Evolutionary conservation across 169 alveolate genomes (phyloP).

Genomic region (Perkinsus chesapeaki): DNA sequence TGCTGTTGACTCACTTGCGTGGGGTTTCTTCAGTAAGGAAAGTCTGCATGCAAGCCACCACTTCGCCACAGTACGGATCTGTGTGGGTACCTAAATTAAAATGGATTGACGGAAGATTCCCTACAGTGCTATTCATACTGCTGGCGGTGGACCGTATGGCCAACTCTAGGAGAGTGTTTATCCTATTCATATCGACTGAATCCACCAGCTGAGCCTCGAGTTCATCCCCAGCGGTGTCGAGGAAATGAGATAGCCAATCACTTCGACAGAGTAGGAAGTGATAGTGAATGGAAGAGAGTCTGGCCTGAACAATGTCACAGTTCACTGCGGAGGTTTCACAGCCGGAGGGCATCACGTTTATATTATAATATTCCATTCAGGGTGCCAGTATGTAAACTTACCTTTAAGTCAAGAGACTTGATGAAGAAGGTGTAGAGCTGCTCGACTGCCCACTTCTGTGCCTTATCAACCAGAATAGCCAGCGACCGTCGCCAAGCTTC

Average conservation of each 20-base stretch:
- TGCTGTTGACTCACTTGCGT: neutral
- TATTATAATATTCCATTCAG: neutral
- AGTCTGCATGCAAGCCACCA: neutral
- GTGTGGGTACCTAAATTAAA: neutral
- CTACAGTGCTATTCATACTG: too few relatives aligned
- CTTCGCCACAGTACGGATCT: neutral
- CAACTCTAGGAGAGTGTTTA: neutral
- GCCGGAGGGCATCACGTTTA: too few relatives aligned
- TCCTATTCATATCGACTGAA: neutral
- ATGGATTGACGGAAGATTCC: too few relatives aligned
- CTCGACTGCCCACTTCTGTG: neutral
- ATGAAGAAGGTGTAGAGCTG: neutral
- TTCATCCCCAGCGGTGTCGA: neutral
- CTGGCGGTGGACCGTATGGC: neutral
- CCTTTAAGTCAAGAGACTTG: neutral
- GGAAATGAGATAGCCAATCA: neutral
- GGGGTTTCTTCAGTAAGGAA: neutral
- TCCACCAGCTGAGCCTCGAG: neutral
- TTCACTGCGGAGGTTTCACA: too few relatives aligned
- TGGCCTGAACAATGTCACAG: neutral
- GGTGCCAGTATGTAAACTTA: too few relatives aligned
- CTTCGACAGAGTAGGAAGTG: neutral
- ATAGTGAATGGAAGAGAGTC: neutral
- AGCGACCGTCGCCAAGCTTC: neutral
- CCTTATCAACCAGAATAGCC: neutral